Percentiles rank a stretch among this genome's conserved stretches.
phyloP scores from a whole-genome alignment of 768 basidiomycete genomes.

The Hygrocybe coccinea region DNA sequence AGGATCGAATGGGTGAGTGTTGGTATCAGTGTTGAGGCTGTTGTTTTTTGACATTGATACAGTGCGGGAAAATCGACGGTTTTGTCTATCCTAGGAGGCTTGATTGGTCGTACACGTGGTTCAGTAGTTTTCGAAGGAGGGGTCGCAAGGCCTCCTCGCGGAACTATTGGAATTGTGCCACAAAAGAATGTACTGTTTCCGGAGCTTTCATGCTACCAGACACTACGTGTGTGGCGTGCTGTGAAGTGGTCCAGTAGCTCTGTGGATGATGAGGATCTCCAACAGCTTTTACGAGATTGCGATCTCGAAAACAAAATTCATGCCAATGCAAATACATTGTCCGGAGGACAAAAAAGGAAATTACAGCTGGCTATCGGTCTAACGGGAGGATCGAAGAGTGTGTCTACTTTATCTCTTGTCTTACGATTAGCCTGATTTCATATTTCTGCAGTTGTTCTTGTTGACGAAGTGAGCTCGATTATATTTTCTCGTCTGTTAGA shows the following conservation, averaged over 20 bases:
- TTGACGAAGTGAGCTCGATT: conserved; percentile 41
- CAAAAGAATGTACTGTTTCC: conserved; percentile 82
- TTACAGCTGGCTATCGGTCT: conserved; percentile 79
- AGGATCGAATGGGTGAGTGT: conserved; percentile 60
- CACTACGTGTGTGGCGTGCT: conserved; percentile 64
- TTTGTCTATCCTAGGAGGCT: conserved; percentile 60
- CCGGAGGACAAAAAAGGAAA: conserved; percentile 80
- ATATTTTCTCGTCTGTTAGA: not conserved
- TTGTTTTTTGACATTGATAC: conserved; percentile 2
- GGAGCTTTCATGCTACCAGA: conserved; percentile 70
- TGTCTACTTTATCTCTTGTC: conserved; percentile 18
- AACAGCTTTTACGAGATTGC: conserved; percentile 63
- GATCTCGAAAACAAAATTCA: conserved; percentile 68
- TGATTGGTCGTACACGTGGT: conserved; percentile 57
- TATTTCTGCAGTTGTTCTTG: conserved; percentile 42
- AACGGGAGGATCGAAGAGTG: conserved; percentile 68
- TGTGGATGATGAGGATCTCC: conserved; percentile 49
- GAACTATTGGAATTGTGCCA: conserved; percentile 70
- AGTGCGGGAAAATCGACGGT: conserved; percentile 78
- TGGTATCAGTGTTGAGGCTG: not conserved
- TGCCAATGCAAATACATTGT: conserved; percentile 59
- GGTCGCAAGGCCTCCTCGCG: conserved; percentile 49
- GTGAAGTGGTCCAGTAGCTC: conserved; percentile 58
- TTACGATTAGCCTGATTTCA: conserved; percentile 15
- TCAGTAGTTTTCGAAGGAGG: conserved; percentile 54